Evolutionary conservation across 306 rosid species (phyloP), one percentile per base, ranked within the genome.

Genomic region (Cyclanthera cordifolia): DNA sequence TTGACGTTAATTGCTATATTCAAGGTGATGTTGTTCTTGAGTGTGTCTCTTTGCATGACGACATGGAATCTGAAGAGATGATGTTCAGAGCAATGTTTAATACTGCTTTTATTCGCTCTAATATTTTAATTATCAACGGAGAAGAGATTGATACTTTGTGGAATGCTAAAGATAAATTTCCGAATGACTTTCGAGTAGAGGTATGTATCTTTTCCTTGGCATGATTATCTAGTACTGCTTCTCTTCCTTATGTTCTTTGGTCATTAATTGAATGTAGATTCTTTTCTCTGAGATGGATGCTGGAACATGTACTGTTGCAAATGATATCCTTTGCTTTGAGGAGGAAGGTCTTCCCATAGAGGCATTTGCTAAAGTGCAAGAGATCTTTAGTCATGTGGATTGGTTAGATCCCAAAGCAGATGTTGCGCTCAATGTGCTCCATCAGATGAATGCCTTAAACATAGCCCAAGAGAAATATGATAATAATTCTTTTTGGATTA

Each of bases 21-120:
- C 96, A 87, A 87, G 98, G 96, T 58, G 98, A 93, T 74, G 89
- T 93, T 30, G 91, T 93, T 78, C 75, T 93, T 27, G 98, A 93
- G 85, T 75, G 93, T 75, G 69, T 89, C 78, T 74, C 79, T 81
- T 77, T 85, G 84, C 78, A 76, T 74, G 78, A 76, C 58, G 90
- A 87, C 78, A 72, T 80, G 86, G 86, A 87, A 60, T 71, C 27
- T 48, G 94, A 93, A 74, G 77, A 71, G 77, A 84, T 87, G 95
- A 87, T 93, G 87, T 93, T 93, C 78, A 85, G 93, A 32, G 81
- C 85, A 65, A 83, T 86, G 93, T 87, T 92, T 78, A 89, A 93
- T 80, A 93, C 98, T 9, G 91, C 95, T 78, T 93, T 93, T 76
- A 92, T 89, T 68, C 85, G 96, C 83, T 93, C 98, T 66, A 93